Percentiles rank a stretch among this genome's conserved stretches.
phyloP scores from a whole-genome alignment of 2,329 filamentous ascomycete species.

The Pestalotiopsis sp. region DNA sequence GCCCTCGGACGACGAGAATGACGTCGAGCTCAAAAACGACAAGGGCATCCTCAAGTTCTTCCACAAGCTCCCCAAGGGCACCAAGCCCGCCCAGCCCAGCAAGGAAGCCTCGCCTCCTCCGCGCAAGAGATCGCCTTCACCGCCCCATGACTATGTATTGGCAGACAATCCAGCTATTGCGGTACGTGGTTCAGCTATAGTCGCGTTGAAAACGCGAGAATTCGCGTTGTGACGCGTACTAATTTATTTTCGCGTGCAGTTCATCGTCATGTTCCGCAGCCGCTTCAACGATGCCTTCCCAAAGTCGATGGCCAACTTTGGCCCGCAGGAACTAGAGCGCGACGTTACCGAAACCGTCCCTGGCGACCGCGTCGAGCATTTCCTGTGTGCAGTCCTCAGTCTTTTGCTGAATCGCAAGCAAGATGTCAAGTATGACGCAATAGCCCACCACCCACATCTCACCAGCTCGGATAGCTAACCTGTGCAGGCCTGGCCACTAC shows the following conservation, averaged over 20 bases:
- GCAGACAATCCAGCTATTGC: constrained; percentile 92
- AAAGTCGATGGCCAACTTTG: constrained; percentile 84
- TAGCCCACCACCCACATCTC: constrained; percentile 12
- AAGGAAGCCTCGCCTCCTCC: constrained; percentile 66
- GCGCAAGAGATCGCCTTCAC: constrained; percentile 82
- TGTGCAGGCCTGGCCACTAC: constrained; percentile 81
- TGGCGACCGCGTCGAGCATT: constrained; percentile 81
- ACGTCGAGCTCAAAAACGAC: constrained; percentile 53
- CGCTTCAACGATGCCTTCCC: constrained; percentile 91
- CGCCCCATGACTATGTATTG: constrained; percentile 85
- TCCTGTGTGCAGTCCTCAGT: constrained; percentile 86
- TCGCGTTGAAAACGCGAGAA: constrained; percentile 54
- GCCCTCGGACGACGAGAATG: constrained; percentile 55
- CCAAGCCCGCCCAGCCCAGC: constrained; percentile 42
- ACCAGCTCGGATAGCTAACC: constrained; percentile 20
- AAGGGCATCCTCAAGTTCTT: constrained; percentile 70
- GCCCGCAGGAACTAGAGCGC: constrained; percentile 91
- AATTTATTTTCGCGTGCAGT: constrained; percentile 56
- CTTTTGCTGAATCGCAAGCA: constrained; percentile 96
- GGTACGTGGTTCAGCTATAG: constrained; percentile 61
- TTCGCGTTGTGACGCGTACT: constrained; percentile 47
- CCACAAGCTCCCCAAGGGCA: constrained; percentile 55
- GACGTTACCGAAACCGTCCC: constrained; percentile 79
- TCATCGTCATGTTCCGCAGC: constrained; percentile 97
- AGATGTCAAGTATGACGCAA: constrained; percentile 83